Base-by-base conservation (phyloP, 2,329 filamentous ascomycete genomes). In the Colletotrichum tofieldiae region DNA sequence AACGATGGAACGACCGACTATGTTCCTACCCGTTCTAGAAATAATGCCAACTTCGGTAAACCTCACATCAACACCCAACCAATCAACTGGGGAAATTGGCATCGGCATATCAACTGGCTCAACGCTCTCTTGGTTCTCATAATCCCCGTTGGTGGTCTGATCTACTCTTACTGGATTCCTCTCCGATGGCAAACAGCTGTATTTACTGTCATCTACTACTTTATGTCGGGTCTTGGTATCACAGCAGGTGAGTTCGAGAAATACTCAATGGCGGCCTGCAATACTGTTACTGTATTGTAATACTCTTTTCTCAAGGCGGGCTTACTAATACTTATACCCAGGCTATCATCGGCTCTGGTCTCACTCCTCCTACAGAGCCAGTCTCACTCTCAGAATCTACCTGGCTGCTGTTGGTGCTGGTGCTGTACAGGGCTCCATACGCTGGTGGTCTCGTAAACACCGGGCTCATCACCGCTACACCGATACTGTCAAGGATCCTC, bases 21-120 rank as follows among this genome's bases (percentile, higher is more conserved):
- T 20, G 41, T 43, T 4, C 16, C 16, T 20, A 43, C 41, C 14
- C 41, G 41, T 20, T 43, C 16, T 14, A 43, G 14, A 7, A 43
- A 43, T 1, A 43, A 20, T 5, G 41, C 4, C 16, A 6, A 20
- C 7, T 6, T 7, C 41, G 14, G 14, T 2, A 43, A 43, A 20
- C 16, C 41, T 18, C 16, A 43, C 41, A 43, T 43, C 47, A 51
- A n/a, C 47, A 94, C 97, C 75, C 89, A 90, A 74, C 93, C 93
- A 70, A 92, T 97, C 77, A 97, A 94, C 72, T 89, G 87, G 83
- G 86, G 87, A 78, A 98, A 97, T 86, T 96, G 93, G 93, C 92
- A 95, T 85, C 92, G 95, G 85, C 95, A 98, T 81, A 89, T 98
- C 87, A 95, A 97, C 88, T 97, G 95, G 94, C 88, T 98, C 76